Base-by-base conservation (phyloP, 305 asterid species). In the Fraxinus dipetala region DNA sequence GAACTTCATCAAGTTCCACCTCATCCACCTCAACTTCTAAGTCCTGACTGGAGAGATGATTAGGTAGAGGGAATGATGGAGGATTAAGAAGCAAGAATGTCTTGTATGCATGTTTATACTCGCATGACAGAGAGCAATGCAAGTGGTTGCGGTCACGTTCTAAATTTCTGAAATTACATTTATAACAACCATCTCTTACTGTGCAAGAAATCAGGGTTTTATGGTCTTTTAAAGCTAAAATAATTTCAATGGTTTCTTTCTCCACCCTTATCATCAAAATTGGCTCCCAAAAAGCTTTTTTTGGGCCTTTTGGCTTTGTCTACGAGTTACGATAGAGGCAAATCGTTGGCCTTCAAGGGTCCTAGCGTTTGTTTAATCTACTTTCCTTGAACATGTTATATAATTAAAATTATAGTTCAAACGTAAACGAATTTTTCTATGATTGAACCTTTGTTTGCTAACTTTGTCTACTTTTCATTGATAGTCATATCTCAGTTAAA, bases 381-480 rank as follows among this genome's bases (percentile, higher is more conserved):
- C 34, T 78, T 20, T 45, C 56, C 51, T 75, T 67, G 59, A 51
- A 72, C 75, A 36, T 77, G 34, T 45, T 79, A 40, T 34, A 14
- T 77, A 13, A n/a, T 48, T 45, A 16, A 73, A n/a, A 45, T 36
- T 61, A 36, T 67, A 81, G 79, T 54, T 72, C 20, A 35, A 73
- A 84, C 32, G 61, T 72, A 28, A 45, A 54, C 73, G 18, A 16
- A 22, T 48, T 83, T 26, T 74, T 79, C 18, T 76, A 7, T 1
- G 75, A 82, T 54, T 70, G 77, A 73, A 31, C 24, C 11, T 6
- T 56, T 28, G 75, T 67, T 13, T 76, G 69, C 72, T 67, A 24
- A 77, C 70, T 51, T 75, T 26, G 72, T 72, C 51, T 32, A 78
- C 78, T 84, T 30, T 10, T 72, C 54, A 75, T 18, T 20, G 45